Base-by-base conservation (phyloP, 2,329 filamentous ascomycete genomes). In the Neofusicoccum kwambonambiense region DNA sequence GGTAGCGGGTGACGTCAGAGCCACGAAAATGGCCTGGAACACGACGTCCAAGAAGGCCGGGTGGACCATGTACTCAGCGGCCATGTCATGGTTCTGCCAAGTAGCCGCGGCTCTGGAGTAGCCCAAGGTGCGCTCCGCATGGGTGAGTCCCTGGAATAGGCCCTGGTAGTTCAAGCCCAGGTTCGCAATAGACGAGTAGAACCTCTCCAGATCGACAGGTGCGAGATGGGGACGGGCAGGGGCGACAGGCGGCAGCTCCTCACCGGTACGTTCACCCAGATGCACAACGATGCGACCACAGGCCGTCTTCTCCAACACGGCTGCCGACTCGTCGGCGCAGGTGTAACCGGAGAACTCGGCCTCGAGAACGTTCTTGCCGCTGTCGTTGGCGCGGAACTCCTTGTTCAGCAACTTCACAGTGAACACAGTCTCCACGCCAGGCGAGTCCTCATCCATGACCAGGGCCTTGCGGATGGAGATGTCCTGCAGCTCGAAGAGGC, bases 21-120 rank as follows among this genome's bases (percentile, higher is more conserved):
- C 76, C 2, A 71, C 67, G 19, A 76, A 50, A 17, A 73, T 65
- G 0, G 70, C 67, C 56, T 78, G 76, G 13, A 78, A 67, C 1
- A 72, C 71, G 15, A 68, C 70, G 50, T 78, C 76, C 1, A 77
- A 65, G 12, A 66, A 47, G 0, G 67, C 70, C 1, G 76, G 76
- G 61, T 78, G 74, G 7, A 37, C 42, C 35, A 51, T 54, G 37
- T 54, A 41, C 5, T 44, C 47, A 2, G 44, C 13, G 2, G 35
- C 15, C 27, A 39, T 49, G 5, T 34, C 27, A 12, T 37, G 31
- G 4, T 56, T 11, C 37, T 56, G 11, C 52, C 52, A 56, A 1
- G 19, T 15, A 11, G 52, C 52, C 12, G 35, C 17, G 4, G 63
- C 19, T 66, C 57, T 63, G 2, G 67, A 52, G 4, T 67, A 51